These are phyloP conservation scores for Sutorius eximius DNA, from an alignment of 1,284 basidiomycete genomes.

Conservation along the genomic window DNA sequence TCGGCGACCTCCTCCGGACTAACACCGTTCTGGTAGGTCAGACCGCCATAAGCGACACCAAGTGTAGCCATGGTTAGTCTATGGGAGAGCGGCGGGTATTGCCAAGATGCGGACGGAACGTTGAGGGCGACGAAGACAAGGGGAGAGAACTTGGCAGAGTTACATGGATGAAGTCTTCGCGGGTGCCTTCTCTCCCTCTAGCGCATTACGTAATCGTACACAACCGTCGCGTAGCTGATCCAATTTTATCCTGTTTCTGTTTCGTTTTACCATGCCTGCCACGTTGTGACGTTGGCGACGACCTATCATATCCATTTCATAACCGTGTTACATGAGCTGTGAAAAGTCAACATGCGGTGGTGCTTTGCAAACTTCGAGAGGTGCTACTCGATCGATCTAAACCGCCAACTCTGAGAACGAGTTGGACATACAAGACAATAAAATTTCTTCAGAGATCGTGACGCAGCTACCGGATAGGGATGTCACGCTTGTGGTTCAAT, in stretches of 20 bases:
- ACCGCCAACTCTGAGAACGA: neutral
- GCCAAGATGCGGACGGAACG: constrained; percentile 5
- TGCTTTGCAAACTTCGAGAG: neutral
- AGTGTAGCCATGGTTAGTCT: constrained; percentile 29
- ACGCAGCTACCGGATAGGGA: neutral
- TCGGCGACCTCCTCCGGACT: constrained; percentile 40
- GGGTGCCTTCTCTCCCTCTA: constrained; percentile 7
- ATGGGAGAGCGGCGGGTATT: neutral
- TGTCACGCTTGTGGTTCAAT: neutral
- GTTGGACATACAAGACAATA: neutral
- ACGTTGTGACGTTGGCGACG: constrained; percentile 14
- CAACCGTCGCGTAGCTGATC: constrained; percentile 11
- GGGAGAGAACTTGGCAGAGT: constrained; percentile 15
- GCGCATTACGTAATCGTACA: constrained; percentile 26
- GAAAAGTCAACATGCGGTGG: neutral
- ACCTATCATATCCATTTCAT: constrained; percentile 14
- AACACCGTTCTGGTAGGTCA: constrained; percentile 25
- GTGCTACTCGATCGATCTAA: neutral
- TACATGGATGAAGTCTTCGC: constrained; percentile 17
- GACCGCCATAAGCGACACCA: constrained; percentile 23
- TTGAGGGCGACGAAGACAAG: constrained; percentile 11
- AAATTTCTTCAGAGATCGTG: neutral
- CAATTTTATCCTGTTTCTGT: neutral
- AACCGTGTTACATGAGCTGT: neutral
- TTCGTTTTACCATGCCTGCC: constrained; percentile 11